Evolutionary conservation across 805 yeast genomes (phyloP), one percentile per base, ranked within the genome.

Genomic region (Lipomyces japonicus): DNA sequence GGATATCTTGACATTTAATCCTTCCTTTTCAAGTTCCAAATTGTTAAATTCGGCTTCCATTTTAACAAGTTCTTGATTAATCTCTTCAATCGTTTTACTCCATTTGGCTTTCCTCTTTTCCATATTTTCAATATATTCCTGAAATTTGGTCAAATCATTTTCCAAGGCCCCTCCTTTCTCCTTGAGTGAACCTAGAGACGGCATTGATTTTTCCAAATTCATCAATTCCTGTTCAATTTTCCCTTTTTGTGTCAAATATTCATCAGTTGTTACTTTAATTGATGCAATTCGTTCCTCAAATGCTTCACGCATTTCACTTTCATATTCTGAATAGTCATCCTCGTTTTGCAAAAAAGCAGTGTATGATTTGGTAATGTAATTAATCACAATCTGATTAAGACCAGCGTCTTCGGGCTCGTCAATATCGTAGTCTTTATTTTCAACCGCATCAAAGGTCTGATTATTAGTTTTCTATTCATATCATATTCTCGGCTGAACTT

Each of bases 61-160:
- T 34, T 66, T 64, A 2, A 61, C 66, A 38, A 82, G 75, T 60
- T 86, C 93, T 4, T 64, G 66, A 28, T 73, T 71, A 51, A 85
- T 75, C 56, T 79, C 79, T n/a, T 73, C 70, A 42, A 87, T 63
- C 39, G 79, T 76, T 16, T 66, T 57, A 2, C 76, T 72, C 93
- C 95, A 85, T 63, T 80, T 81, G 12, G 65, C 58, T 57, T 81
- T 82, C 53, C 86, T 73, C 38, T 57, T 59, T 58, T 80, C 78
- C 78, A 85, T 81, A 5, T 79, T 73, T 39, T 79, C 79, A 46
- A 85, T 80, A 62, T 84, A 86, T n/a, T 80, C 82, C 59, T 78
- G 75, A 61, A 86, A 84, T 65, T 84, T 84, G 39, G 71, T 70
- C 38, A 84, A 72, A 65, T 88, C 96, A 54, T 78, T 78, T 56